Percentiles rank a stretch among this genome's conserved stretches.
phyloP scores from a whole-genome alignment of 345 rosid species.

The Populus pruinosa region DNA sequence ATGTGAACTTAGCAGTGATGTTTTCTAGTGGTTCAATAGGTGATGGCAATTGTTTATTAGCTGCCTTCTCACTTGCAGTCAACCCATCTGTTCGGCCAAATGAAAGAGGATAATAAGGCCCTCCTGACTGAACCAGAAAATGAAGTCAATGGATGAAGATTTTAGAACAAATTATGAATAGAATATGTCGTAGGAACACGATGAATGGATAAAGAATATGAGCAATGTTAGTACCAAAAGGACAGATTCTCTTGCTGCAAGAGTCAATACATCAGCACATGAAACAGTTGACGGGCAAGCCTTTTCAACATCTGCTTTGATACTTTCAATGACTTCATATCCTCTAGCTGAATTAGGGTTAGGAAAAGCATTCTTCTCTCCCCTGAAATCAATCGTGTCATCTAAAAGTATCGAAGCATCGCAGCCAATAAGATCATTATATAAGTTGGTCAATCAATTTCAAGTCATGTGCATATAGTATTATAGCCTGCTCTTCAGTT shows the following conservation, averaged over 20 bases:
- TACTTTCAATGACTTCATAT: conserved; percentile 61
- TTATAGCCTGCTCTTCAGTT: too few relatives aligned
- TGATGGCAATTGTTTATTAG: conserved; percentile 63
- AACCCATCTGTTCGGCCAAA: conserved; percentile 67
- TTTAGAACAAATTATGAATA: neutral
- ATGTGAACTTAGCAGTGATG: conserved; percentile 65
- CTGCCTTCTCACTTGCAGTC: conserved; percentile 64
- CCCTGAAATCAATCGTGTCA: conserved; percentile 51
- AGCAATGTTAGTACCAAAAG: conserved; percentile 31
- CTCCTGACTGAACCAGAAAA: conserved; percentile 52
- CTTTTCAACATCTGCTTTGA: conserved; percentile 63
- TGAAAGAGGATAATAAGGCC: conserved; percentile 60
- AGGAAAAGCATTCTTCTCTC: conserved; percentile 68
- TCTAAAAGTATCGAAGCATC: conserved; percentile 80
- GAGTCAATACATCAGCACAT: conserved; percentile 70
- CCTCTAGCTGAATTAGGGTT: conserved; percentile 76
- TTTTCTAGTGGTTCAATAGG: conserved; percentile 64
- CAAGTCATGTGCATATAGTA: too few relatives aligned
- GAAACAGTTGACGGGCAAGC: conserved; percentile 69
- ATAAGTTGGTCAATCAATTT: neutral
- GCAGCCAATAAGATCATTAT: conserved; percentile 39
- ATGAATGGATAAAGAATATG: neutral
- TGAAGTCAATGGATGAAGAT: neutral
- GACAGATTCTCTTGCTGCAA: conserved; percentile 81
- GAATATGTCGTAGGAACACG: neutral